Evolutionary conservation across 164 flowering plant genomes (phyloP), one percentile per base, ranked within the genome.

Genomic region (Dillenia suffruticosa): DNA sequence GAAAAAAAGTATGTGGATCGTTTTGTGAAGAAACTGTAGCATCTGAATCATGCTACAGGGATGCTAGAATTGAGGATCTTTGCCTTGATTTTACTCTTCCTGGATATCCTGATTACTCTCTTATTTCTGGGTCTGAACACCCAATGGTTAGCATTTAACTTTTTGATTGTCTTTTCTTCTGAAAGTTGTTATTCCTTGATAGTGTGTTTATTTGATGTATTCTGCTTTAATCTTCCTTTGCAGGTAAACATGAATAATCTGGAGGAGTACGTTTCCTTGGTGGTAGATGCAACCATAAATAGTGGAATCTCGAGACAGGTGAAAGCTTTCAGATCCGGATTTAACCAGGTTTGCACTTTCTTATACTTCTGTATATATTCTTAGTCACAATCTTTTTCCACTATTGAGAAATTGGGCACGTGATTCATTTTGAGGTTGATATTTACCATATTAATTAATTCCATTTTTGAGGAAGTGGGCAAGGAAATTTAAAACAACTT

Each of bases 251-350:
- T 75, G 68, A 15, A 14, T 26, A 92, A 87, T 74, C 79, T 95
- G 80, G 96, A 82, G 67, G 90, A 86, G 44, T 95, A 88, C 68
- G 81, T 91, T 16, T 71, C 84, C n/a, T 72, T 79, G 10, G 61
- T 77, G 49, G 88, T 85, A 68, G 92, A 95, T 74, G 96, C 97
- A 22, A 91, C 99, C 44, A 49, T 87, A 67, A 62, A 66, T 54
- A 53, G 77, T 75, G 99, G 99, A 65, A 82, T 92, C 67, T 62
- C 57, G 19, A 82, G 88, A 79, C 99, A 95, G 80, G 69, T 89
- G 62, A 92, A 89, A 73, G 99, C 99, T 54, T 92, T 95, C 59
- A 88, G 75, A 67, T 77, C 84, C n/a, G 97, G 98, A 69, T 90
- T 93, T 75, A 86, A 89, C 70, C 85, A 90, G 94, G 98, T 93